Conservation (phyloP, 495 filamentous ascomycete species). For the Hypoxylon subgilvum region DNA sequence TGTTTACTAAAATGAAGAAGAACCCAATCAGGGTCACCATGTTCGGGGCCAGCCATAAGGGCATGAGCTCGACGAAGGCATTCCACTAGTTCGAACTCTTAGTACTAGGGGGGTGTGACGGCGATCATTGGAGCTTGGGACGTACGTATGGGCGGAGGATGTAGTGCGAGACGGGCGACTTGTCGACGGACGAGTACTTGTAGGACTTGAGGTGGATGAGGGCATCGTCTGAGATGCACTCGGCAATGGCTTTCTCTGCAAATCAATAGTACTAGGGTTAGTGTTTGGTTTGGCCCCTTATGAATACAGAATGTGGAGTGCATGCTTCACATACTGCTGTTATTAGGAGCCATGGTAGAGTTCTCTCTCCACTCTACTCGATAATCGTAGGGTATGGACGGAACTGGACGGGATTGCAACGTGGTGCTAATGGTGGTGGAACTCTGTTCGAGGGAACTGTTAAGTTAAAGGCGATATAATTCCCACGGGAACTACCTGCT, state of each 20-base stretch:
- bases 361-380: conserved; percentile 2
- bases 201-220: conserved; percentile 86
- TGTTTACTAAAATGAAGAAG: conserved; percentile 88
- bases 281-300: conserved; percentile 18
- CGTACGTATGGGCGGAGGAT: conserved; percentile 94
- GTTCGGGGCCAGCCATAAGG: conserved; percentile 95
- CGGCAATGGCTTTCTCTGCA: conserved; percentile 58
- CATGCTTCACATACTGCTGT: conserved; percentile 46
- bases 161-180: conserved; percentile 91
- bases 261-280: conserved; percentile 28
- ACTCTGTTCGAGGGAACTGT: not conserved
- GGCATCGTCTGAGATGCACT: conserved; percentile 65
- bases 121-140: conserved; percentile 18
- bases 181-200: conserved; percentile 96
- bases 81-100: conserved; percentile 77
- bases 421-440: conserved; percentile 7
- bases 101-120: conserved; percentile 27
- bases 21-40: conserved; percentile 97
- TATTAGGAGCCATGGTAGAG: conserved; percentile 50
- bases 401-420: conserved; percentile 2
- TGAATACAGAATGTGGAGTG: not conserved
- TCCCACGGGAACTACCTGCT: conserved; percentile 13
- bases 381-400: not conserved
- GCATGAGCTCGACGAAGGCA: conserved; percentile 88
- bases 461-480: conserved; percentile 1